Evolutionary conservation across 176 grass and related monocot genomes (phyloP).

Genomic region (Sorghum bicolor): DNA sequence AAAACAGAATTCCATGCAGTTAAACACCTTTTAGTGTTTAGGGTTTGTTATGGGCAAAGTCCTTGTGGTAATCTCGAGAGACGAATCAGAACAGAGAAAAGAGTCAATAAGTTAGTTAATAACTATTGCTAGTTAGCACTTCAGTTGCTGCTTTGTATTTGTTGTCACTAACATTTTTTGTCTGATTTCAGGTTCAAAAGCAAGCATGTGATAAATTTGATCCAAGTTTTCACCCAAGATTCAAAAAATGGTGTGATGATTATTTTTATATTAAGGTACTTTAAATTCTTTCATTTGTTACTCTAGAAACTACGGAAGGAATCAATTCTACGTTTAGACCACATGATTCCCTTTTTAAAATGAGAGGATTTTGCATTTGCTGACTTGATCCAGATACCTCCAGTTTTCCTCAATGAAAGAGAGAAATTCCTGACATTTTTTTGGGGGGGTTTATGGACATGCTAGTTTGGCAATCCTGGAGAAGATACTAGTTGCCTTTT

Average conservation of each 20-base stretch:
- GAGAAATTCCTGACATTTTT: not conserved
- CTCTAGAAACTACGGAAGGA: not conserved
- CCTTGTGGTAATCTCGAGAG: not conserved
- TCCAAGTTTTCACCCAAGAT: conserved; percentile 87
- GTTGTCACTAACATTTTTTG: not conserved
- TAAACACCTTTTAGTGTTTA: not conserved
- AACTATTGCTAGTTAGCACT: not conserved
- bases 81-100: not conserved
- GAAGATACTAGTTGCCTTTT: not conserved
- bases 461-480: not conserved
- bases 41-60: not conserved
- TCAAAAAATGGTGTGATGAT: conserved; percentile 99
- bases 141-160: not conserved
- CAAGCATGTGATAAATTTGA: conserved; percentile 96
- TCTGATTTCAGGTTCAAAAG: conserved; percentile 77
- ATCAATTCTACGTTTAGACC: not conserved
- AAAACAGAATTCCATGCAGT: not conserved
- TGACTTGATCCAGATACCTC: not conserved
- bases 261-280: conserved; percentile 98
- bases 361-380: not conserved
- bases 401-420: not conserved
- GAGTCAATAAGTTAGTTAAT: not conserved
- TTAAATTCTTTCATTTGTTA: not conserved
- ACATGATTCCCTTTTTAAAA: not conserved
- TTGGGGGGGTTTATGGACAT: not conserved